Base-by-base conservation (phyloP, 331 rosid species). In the Phaseolus coccineus region DNA sequence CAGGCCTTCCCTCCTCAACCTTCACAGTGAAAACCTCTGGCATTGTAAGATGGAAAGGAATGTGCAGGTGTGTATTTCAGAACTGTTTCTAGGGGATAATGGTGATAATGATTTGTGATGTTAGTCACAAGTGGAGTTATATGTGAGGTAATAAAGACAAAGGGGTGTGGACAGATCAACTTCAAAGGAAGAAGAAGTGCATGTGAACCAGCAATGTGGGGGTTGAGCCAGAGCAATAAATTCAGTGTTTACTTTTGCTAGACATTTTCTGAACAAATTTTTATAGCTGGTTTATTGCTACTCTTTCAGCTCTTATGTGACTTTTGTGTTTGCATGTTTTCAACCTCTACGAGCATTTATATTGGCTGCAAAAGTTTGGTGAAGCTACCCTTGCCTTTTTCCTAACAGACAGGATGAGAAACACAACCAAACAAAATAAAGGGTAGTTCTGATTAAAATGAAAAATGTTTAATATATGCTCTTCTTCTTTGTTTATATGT, bases 1-100 rank as follows among this genome's bases (percentile, higher is more conserved):
- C 84, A 37, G 77, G 85, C 79, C 77, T 90, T 27, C 93, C 85
- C 57, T 87, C 97, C 46, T 90, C 99, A 53, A 91, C 96, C 83
- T 80, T 86, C 53, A 95, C 92, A 10, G 87, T 62, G 74, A 90
- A 93, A n/a, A 76, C 73, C 68, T 73, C 85, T 64, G 90, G 12
- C 93, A 85, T 89, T 82, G 67, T 81, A 31, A 62, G 56, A 69
- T 27, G 50, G 1, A 77, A 80, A 35, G 35, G 67, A 85, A 85
- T 77, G 76, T 66, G 47, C 67, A 78, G 73, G 56, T 66, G 69
- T 68, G 44, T 68, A 74, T 69, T 57, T 69, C 70, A 68, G 83
- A 78, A 55, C 48, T 72, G 69, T 74, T 14, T 22, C 63, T 9
- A 33, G 77, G 12, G 56, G 57, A 61, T 35, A 55, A 37, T 75